Evolutionary conservation across 1,139 yeast genomes (phyloP).

Genomic region (Magnusiomyces suaveolens): DNA sequence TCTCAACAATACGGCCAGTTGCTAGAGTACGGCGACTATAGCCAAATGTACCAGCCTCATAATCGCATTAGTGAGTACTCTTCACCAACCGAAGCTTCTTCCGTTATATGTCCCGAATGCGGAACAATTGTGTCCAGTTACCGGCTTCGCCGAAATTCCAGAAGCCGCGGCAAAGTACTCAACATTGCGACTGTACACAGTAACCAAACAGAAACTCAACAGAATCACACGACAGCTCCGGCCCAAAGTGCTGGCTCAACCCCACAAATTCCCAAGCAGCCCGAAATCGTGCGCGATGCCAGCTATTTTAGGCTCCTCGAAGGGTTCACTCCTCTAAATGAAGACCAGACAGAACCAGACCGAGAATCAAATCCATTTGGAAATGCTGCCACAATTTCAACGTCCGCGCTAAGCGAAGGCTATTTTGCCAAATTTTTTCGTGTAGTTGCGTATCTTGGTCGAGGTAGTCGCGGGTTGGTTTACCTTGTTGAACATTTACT

Average conservation of each 20-base stretch:
- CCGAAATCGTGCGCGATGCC: slow-evolving; percentile 17
- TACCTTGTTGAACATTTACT: slow-evolving; percentile 72
- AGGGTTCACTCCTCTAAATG: slow-evolving; percentile 1
- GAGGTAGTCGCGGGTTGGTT: slow-evolving; percentile 80
- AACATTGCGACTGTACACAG: background rate
- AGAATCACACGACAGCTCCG: slow-evolving; percentile 9
- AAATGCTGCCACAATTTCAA: too few relatives aligned
- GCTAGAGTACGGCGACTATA: background rate
- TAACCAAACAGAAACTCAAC: background rate
- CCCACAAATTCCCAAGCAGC: background rate
- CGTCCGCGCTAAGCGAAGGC: slow-evolving; percentile 53
- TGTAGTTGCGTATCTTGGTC: slow-evolving; percentile 46
- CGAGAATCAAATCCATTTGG: too few relatives aligned
- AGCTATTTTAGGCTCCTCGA: slow-evolving; percentile 28
- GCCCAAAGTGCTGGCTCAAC: background rate
- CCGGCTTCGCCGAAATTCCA: background rate
- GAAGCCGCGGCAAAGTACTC: background rate
- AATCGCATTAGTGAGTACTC: background rate
- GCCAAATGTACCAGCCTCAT: background rate
- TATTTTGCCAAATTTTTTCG: slow-evolving; percentile 61
- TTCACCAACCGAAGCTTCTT: background rate
- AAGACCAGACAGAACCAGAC: background rate
- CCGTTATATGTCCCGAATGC: background rate
- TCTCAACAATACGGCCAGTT: background rate
- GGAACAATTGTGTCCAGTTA: background rate